phyloP scores from a whole-genome alignment of 306 rosid species.

The Medicago lupulina region DNA sequence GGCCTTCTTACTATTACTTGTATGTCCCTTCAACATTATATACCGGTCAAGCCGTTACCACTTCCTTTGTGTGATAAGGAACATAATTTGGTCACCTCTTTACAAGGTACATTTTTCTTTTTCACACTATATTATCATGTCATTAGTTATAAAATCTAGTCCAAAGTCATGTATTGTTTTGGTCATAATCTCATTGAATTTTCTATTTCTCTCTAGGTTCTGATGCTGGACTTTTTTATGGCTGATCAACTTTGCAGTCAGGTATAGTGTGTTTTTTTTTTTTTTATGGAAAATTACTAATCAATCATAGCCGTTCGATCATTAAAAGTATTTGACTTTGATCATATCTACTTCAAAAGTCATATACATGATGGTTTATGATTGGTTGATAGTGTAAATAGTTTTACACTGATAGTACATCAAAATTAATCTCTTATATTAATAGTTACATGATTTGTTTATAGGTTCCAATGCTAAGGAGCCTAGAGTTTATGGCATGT shows the following conservation, averaged over 20 bases:
- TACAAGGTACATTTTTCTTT: constrained; percentile 65
- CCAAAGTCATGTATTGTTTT: neutral
- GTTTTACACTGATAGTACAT: neutral
- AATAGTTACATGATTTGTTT: constrained; percentile 13
- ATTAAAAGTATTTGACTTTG: neutral
- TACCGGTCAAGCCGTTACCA: constrained; percentile 82
- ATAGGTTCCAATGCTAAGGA: constrained; percentile 92
- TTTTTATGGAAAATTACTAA: neutral
- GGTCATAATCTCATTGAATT: constrained; percentile 36
- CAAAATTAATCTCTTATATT: neutral
- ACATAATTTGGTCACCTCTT: constrained; percentile 87
- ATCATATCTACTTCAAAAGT: too few relatives aligned
- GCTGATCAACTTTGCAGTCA: constrained; percentile 99
- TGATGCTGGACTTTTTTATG: constrained; percentile 99
- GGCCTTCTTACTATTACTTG: constrained; percentile 68
- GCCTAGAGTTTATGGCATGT: constrained; percentile 83
- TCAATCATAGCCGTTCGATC: neutral
- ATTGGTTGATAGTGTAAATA: neutral
- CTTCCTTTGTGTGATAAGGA: constrained; percentile 83
- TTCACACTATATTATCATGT: too few relatives aligned
- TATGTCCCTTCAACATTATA: constrained; percentile 81
- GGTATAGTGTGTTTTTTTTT: constrained; percentile 56
- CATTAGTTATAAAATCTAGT: too few relatives aligned
- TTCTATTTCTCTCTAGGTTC: constrained; percentile 62
- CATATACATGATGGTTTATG: neutral